Evolutionary conservation across 495 filamentous ascomycete genomes (phyloP).

Genomic region (Penicillium subrubescens): DNA sequence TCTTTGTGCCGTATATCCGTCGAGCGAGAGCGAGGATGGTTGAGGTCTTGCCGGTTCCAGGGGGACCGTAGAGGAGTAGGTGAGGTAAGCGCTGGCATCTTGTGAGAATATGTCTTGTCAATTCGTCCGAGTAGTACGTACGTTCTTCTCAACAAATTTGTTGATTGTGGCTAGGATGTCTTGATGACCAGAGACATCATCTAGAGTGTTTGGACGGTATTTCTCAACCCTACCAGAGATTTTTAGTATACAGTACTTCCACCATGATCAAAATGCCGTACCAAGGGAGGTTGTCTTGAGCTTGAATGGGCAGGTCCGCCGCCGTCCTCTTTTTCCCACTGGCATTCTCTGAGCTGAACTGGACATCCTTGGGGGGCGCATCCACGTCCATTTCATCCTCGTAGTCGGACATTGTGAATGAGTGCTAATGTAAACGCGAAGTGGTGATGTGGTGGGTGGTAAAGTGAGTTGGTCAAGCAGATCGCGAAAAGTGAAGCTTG

Average conservation of each 20-base stretch:
- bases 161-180: slow-evolving; percentile 97
- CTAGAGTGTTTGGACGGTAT: slow-evolving; percentile 84
- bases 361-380: slow-evolving; percentile 59
- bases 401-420: slow-evolving; percentile 77
- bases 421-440: slow-evolving; percentile 1
- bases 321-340: slow-evolving; percentile 85
- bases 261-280: slow-evolving; percentile 33
- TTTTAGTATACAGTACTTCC: slow-evolving; percentile 10
- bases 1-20: slow-evolving; percentile 86
- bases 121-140: slow-evolving; percentile 29
- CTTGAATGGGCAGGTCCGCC: slow-evolving; percentile 90
- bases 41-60: slow-evolving; percentile 95
- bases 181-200: slow-evolving; percentile 96
- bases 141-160: slow-evolving; percentile 90
- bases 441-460: slow-evolving; percentile 1
- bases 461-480: slow-evolving; percentile 1
- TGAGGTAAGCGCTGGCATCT: slow-evolving; percentile 74
- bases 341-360: slow-evolving; percentile 58
- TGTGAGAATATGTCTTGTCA: slow-evolving; percentile 6
- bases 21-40: slow-evolving; percentile 90
- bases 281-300: slow-evolving; percentile 95
- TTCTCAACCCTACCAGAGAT: slow-evolving; percentile 86
- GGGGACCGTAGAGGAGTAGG: slow-evolving; percentile 95
- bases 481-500: slow-evolving; percentile 23
- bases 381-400: slow-evolving; percentile 90